phyloP scores from a whole-genome alignment of 2,329 filamentous ascomycete genomes.

The Xylaria digitata region DNA sequence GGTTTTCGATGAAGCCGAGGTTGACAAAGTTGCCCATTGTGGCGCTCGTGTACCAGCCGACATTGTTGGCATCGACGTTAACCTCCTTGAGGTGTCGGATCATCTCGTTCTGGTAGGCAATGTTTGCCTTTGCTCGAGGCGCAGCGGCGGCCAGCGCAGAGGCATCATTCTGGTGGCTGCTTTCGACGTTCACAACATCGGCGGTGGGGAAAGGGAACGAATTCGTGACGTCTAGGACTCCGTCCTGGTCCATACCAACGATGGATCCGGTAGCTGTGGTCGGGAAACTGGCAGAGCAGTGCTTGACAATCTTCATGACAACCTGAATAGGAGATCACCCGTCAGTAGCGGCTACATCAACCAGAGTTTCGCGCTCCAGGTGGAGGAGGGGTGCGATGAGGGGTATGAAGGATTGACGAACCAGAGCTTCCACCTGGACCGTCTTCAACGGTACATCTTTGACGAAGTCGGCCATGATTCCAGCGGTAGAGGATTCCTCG shows the following conservation, averaged over 20 bases:
- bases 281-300: slow-evolving; percentile 88
- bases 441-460: slow-evolving; percentile 82
- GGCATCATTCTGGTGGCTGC: slow-evolving; percentile 76
- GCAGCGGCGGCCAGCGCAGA: slow-evolving; percentile 85
- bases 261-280: slow-evolving; percentile 89
- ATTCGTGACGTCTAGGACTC: slow-evolving; percentile 90
- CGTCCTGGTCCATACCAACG: slow-evolving; percentile 90
- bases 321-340: slow-evolving; percentile 66
- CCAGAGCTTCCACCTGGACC: slow-evolving; percentile 94
- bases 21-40: slow-evolving; percentile 99
- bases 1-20: slow-evolving; percentile 95
- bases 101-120: slow-evolving; percentile 93
- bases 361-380: slow-evolving; percentile 6
- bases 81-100: slow-evolving; percentile 96
- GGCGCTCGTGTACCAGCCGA: slow-evolving; percentile 98
- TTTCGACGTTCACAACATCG: slow-evolving; percentile 75
- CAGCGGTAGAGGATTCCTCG: slow-evolving; percentile 9
- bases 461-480: slow-evolving; percentile 67
- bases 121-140: slow-evolving; percentile 90
- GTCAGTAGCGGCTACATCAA: slow-evolving; percentile 20
- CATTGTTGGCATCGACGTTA: slow-evolving; percentile 97
- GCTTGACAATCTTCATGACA: slow-evolving; percentile 98
- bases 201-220: slow-evolving; percentile 91
- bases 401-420: slow-evolving; percentile 61
- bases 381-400: slow-evolving; percentile 44